These are phyloP conservation scores for Syzygium syzygioides DNA, from an alignment of 441 rosid genomes.

Conservation along the genomic window DNA sequence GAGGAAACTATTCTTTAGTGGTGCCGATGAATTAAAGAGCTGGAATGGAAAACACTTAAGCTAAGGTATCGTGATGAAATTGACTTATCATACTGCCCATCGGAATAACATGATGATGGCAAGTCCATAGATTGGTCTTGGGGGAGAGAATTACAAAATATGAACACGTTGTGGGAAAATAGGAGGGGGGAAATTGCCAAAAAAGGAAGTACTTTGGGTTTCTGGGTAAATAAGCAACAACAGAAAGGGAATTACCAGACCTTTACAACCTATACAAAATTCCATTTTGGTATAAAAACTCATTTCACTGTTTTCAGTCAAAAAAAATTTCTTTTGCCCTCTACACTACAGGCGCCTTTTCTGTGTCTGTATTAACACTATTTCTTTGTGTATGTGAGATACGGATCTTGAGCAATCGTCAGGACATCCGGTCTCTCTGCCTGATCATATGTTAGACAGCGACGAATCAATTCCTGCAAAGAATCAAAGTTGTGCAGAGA, in stretches of 20 bases:
- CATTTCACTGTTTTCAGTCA: slow-evolving; percentile 3
- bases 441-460: slow-evolving; percentile 91
- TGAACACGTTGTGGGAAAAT: background rate
- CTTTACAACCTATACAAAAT: slow-evolving; percentile 51
- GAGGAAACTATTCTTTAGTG: background rate
- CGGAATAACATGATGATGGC: background rate
- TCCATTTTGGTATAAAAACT: slow-evolving; percentile 12
- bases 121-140: background rate
- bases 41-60: background rate
- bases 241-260: slow-evolving; percentile 2
- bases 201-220: background rate
- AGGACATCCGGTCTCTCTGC: slow-evolving; percentile 88
- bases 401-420: slow-evolving; percentile 77
- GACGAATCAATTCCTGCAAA: slow-evolving; percentile 81
- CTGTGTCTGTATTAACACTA: slow-evolving; percentile 21
- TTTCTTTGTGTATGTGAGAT: slow-evolving; percentile 77
- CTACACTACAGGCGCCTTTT: slow-evolving; percentile 11
- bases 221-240: background rate
- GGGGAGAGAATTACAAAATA: background rate
- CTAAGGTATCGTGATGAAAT: background rate
- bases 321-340: slow-evolving; percentile 9
- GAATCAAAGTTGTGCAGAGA: background rate
- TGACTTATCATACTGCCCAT: background rate
- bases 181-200: background rate
- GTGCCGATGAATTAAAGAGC: background rate